Percentiles rank a stretch among this genome's conserved stretches.
Evolutionary conservation across 2,329 filamentous ascomycete species (phyloP).

Genomic region (Phyllosticta citriasiana): DNA sequence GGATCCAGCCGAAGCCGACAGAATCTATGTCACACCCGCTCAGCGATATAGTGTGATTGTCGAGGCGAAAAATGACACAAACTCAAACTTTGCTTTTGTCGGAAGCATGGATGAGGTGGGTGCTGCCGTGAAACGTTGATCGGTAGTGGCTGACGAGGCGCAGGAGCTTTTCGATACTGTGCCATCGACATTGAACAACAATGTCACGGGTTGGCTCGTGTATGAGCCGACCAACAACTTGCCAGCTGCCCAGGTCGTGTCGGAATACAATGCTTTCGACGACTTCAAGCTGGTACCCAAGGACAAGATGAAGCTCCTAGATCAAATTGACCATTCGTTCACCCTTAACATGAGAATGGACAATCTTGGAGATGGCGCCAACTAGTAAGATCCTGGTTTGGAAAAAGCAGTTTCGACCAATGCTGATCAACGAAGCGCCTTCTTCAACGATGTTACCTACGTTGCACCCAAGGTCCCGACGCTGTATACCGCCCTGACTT

Average conservation of each 20-base stretch:
- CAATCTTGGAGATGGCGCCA: slow-evolving; percentile 55
- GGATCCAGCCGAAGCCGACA: slow-evolving; percentile 47
- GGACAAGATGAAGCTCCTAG: slow-evolving; percentile 52
- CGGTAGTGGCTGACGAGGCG: not conserved
- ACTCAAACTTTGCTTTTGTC: slow-evolving; percentile 51
- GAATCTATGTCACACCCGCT: slow-evolving; percentile 57
- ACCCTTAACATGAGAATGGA: slow-evolving; percentile 52
- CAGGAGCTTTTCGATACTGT: slow-evolving; percentile 53
- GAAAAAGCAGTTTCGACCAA: not conserved
- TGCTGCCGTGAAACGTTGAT: not conserved
- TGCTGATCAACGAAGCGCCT: slow-evolving; percentile 25
- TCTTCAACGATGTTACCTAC: slow-evolving; percentile 68
- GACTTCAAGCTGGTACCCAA: slow-evolving; percentile 62
- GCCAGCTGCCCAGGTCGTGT: slow-evolving; percentile 44
- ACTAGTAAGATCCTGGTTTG: slow-evolving; percentile 42
- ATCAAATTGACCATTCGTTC: slow-evolving; percentile 53
- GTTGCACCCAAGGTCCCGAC: slow-evolving; percentile 64
- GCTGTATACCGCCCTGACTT: slow-evolving; percentile 64
- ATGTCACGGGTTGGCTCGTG: slow-evolving; percentile 46
- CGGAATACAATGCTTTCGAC: slow-evolving; percentile 59
- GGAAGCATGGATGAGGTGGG: slow-evolving; percentile 37
- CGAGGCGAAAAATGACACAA: slow-evolving; percentile 46
- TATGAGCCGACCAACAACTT: slow-evolving; percentile 41
- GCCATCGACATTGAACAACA: slow-evolving; percentile 57
- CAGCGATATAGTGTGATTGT: slow-evolving; percentile 62